phyloP scores from a whole-genome alignment of 2,329 filamentous ascomycete genomes.

The Scytalidium lignicola region DNA sequence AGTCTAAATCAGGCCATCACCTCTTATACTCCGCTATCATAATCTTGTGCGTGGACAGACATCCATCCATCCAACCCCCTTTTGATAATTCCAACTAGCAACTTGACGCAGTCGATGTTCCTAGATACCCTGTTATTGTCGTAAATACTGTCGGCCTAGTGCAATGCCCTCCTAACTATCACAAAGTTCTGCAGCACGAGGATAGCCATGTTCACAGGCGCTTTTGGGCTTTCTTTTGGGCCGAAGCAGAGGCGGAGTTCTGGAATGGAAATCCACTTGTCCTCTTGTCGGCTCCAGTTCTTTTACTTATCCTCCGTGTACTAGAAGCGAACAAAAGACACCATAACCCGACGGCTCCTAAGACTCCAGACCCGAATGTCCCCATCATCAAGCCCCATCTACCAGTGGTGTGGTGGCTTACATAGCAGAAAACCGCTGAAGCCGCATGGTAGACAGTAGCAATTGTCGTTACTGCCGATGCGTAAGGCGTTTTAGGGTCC shows the following conservation, averaged over 20 bases:
- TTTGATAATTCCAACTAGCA: no score
- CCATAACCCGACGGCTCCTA: slow-evolving; percentile 57
- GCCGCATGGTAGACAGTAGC: slow-evolving; percentile 53
- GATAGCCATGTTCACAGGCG: not conserved
- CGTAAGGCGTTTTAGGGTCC: slow-evolving; percentile 49
- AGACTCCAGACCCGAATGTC: slow-evolving; percentile 39
- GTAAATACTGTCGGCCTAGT: no score
- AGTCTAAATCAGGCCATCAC: no score
- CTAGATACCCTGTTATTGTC: no score
- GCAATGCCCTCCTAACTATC: no score
- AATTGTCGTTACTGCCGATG: slow-evolving; percentile 53
- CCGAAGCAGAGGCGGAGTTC: slow-evolving; percentile 41
- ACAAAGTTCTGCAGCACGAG: no score
- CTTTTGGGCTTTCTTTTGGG: slow-evolving; percentile 21
- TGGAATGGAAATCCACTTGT: slow-evolving; percentile 61
- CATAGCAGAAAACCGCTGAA: slow-evolving; percentile 55
- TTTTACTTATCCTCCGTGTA: slow-evolving; percentile 52
- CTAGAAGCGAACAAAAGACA: slow-evolving; percentile 43
- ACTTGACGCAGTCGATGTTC: no score
- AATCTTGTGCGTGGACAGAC: no score
- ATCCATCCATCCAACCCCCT: no score
- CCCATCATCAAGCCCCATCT: slow-evolving; percentile 48
- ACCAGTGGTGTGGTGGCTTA: slow-evolving; percentile 46
- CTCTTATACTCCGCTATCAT: no score
- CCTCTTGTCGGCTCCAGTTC: slow-evolving; percentile 62